A percentile compares a stretch with the other conserved stretches of the same genome.
These are phyloP conservation scores for Clohesyomyces aquaticus DNA, from an alignment of 495 filamentous ascomycete species.

Conservation along the genomic window DNA sequence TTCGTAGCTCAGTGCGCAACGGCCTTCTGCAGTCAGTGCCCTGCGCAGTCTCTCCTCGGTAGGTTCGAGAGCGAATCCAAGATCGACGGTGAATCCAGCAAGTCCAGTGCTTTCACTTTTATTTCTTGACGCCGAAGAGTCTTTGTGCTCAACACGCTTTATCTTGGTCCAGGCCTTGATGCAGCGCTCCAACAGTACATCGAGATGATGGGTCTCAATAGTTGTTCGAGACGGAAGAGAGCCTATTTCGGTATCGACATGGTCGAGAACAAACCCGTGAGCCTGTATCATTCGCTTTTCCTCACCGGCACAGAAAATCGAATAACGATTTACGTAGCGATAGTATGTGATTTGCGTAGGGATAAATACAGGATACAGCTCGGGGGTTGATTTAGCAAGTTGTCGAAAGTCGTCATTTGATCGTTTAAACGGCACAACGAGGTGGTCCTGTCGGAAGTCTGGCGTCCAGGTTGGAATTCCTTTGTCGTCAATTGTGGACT, in stretches of 20 bases:
- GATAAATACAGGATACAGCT: slow-evolving; percentile 4
- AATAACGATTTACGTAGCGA: not conserved
- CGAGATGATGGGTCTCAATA: not conserved
- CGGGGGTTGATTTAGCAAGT: slow-evolving; percentile 1
- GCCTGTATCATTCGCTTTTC: slow-evolving; percentile 8
- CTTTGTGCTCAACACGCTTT: not conserved
- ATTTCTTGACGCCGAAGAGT: not conserved
- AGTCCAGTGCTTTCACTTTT: not conserved
- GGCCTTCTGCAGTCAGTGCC: slow-evolving; percentile 1
- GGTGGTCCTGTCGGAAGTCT: not conserved
- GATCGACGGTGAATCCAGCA: not conserved
- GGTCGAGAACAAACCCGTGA: slow-evolving; percentile 5
- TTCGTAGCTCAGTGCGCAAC: not conserved
- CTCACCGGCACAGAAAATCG: slow-evolving; percentile 4
- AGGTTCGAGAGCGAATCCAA: not conserved
- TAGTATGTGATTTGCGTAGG: slow-evolving; percentile 1
- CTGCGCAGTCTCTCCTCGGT: not conserved
- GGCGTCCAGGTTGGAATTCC: slow-evolving; percentile 6
- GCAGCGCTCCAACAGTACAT: slow-evolving; percentile 5
- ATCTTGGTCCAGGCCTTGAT: slow-evolving; percentile 1
- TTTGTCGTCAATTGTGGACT: not conserved
- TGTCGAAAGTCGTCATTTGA: slow-evolving; percentile 1
- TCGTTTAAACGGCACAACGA: slow-evolving; percentile 5
- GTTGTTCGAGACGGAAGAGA: slow-evolving; percentile 1
- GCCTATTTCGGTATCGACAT: slow-evolving; percentile 1